These are phyloP conservation scores for Fusarium transvaalense DNA, from an alignment of 2,329 filamentous ascomycete genomes.

Conservation along the genomic window DNA sequence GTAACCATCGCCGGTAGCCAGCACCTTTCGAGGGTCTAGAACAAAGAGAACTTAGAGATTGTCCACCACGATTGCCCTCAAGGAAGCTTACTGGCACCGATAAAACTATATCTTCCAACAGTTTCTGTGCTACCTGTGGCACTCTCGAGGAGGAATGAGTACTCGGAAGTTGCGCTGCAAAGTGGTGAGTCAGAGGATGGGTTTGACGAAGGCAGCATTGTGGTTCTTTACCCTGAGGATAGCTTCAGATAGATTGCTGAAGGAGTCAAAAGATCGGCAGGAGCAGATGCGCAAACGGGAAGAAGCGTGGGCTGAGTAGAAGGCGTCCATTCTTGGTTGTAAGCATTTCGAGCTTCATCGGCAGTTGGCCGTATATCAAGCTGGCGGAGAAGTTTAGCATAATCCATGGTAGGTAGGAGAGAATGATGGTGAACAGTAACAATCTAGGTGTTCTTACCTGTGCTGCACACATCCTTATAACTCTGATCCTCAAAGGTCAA, in stretches of 20 bases:
- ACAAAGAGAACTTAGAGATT: slow-evolving; percentile 26
- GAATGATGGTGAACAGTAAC: background rate
- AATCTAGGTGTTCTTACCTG: slow-evolving; percentile 34
- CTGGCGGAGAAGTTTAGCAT: slow-evolving; percentile 31
- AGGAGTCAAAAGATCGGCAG: slow-evolving; percentile 93
- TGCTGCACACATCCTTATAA: slow-evolving; percentile 44
- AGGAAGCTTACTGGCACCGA: slow-evolving; percentile 70
- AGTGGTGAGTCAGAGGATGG: slow-evolving; percentile 36
- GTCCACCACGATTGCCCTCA: background rate
- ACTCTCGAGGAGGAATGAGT: slow-evolving; percentile 96
- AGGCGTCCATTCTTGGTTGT: slow-evolving; percentile 44
- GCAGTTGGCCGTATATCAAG: slow-evolving; percentile 48
- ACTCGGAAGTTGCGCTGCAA: slow-evolving; percentile 66
- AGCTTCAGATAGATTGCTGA: slow-evolving; percentile 96
- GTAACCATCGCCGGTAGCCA: slow-evolving; percentile 90
- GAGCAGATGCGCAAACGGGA: slow-evolving; percentile 84
- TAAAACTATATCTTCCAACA: slow-evolving; percentile 94
- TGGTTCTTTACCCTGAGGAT: slow-evolving; percentile 43
- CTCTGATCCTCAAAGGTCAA: background rate
- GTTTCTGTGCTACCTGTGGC: slow-evolving; percentile 84
- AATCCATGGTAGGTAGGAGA: background rate
- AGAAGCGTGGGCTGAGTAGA: slow-evolving; percentile 73
- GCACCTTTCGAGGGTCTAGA: slow-evolving; percentile 76
- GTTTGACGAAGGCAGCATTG: slow-evolving; percentile 1
- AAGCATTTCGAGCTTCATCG: slow-evolving; percentile 48